Conservation (phyloP, 176 grass and related monocot species). For the Zoysia japonica region DNA sequence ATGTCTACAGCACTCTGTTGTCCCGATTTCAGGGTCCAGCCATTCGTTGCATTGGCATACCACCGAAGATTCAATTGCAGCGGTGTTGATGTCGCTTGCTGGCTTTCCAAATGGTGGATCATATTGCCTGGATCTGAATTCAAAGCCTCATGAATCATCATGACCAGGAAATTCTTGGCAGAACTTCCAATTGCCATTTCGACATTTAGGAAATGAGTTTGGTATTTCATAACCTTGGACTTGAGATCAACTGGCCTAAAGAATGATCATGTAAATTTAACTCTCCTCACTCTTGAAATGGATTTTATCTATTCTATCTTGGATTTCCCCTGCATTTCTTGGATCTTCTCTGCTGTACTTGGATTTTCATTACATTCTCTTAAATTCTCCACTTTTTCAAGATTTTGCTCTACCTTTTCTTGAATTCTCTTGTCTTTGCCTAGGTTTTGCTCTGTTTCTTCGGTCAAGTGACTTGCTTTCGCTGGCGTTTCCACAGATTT, state of each 20-base stretch:
- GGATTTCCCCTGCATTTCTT: slow-evolving; percentile 11
- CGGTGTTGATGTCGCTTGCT: slow-evolving; percentile 23
- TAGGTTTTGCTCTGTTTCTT: neutral
- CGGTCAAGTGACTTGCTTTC: neutral
- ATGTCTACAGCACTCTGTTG: slow-evolving; percentile 1
- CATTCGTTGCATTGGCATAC: neutral
- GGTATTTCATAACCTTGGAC: slow-evolving; percentile 8
- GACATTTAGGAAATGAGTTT: slow-evolving; percentile 15
- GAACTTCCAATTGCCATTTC: slow-evolving; percentile 17
- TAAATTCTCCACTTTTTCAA: neutral
- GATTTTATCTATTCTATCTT: slow-evolving; percentile 27
- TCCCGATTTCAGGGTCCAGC: neutral
- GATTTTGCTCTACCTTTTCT: slow-evolving; percentile 12
- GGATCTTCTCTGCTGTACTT: slow-evolving; percentile 19
- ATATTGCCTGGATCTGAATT: slow-evolving; percentile 25
- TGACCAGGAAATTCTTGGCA: slow-evolving; percentile 15
- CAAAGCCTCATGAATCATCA: slow-evolving; percentile 22
- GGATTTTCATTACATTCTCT: slow-evolving; percentile 16
- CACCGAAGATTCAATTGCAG: slow-evolving; percentile 6
- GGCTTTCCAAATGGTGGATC: slow-evolving; percentile 13
- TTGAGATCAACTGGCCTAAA: slow-evolving; percentile 21
- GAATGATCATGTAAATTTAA: slow-evolving; percentile 31
- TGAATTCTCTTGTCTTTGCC: slow-evolving; percentile 13
- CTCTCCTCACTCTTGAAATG: slow-evolving; percentile 27
- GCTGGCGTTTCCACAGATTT: neutral